Percentiles rank a stretch among this genome's conserved stretches.
These are phyloP conservation scores for Butyriboletus loyo DNA, from an alignment of 768 basidiomycete species.

Conservation along the genomic window DNA sequence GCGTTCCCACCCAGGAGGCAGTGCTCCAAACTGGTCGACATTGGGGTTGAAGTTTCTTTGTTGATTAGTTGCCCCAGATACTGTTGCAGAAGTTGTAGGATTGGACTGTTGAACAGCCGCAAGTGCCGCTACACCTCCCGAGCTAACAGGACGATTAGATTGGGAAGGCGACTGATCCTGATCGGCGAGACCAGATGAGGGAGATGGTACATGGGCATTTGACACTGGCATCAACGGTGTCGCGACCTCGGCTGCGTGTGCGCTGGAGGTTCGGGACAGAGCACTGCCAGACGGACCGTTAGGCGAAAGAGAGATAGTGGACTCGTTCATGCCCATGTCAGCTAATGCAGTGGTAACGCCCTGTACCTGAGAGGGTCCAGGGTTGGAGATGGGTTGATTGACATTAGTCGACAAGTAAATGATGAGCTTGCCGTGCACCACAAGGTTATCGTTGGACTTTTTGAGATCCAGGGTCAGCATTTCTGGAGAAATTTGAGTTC, in stretches of 20 bases:
- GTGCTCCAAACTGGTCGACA: constrained; percentile 88
- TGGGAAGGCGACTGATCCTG: constrained; percentile 27
- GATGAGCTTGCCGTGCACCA: constrained; percentile 97
- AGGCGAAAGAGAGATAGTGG: constrained; percentile 57
- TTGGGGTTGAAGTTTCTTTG: constrained; percentile 91
- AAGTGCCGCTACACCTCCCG: constrained; percentile 25
- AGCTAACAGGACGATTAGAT: constrained; percentile 36
- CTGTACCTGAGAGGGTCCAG: constrained; percentile 70
- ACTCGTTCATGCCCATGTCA: constrained; percentile 58
- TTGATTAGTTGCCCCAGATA: constrained; percentile 44
- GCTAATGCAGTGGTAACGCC: constrained; percentile 57
- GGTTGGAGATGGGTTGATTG: constrained; percentile 77
- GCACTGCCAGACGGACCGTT: constrained; percentile 35
- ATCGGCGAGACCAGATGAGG: constrained; percentile 29
- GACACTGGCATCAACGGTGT: constrained; percentile 43
- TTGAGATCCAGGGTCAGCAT: constrained; percentile 96
- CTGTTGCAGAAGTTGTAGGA: constrained; percentile 25
- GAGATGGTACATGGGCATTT: constrained; percentile 28
- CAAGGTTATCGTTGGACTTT: constrained; percentile 98
- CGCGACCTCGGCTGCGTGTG: constrained; percentile 57
- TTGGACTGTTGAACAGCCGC: constrained; percentile 18
- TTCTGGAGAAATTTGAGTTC: constrained; percentile 46
- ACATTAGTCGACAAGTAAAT: constrained; percentile 94
- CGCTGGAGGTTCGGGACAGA: constrained; percentile 64
- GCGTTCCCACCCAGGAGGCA: constrained; percentile 94